Evolutionary conservation across 2,329 filamentous ascomycete species (phyloP), one percentile per base, ranked within the genome.

Genomic region (Pseudocercospora macadamiae): DNA sequence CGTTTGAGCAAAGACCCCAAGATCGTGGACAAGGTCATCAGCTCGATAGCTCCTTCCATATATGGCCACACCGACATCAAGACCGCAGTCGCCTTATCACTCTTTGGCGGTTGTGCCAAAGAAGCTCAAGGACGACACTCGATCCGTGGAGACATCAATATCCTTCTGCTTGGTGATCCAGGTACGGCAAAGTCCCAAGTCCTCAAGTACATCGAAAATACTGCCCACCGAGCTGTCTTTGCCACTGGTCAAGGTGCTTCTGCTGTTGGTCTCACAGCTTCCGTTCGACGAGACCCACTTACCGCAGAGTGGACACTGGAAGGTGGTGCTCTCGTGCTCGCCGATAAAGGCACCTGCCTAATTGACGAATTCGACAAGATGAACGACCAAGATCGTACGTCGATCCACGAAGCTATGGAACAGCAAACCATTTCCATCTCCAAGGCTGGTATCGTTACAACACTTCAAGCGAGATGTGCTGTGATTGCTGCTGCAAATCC

Each of bases 331-430:
- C 82, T 99, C 9, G 95, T 99, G 70, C 85, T 99, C 56, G 95
- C 95, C 14, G 95, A 99, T 74, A 89, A 91, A 65, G 95, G 95
- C 37, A 96, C 91, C 14, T 97, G 95, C 71, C 82, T 99, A 26
- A 99, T 99, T 63, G 95, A 99, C 70, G 95, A 99, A 77, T 99
- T 99, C 70, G 95, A 99, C 84, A 99, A 99, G 83, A 99, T 99
- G 95, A 97, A 97, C 74, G 95, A 99, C 74, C 92, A 97, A 73
- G 95, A 99, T 75, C 87, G 95, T 65, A 97, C 95, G 1, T 96
- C 92, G 6, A 99, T 99, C 68, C 95, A 99, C 83, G 95, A 99
- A 81, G 95, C 95, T 60, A 99, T 99, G 95, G 95, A 99, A 76
- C 95, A 99, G 77, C 95, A 99, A 78, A 99, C 95, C 1, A 99